Evolutionary conservation across 441 rosid genomes (phyloP), one percentile per base, ranked within the genome.

Genomic region (Populus hybrid): DNA sequence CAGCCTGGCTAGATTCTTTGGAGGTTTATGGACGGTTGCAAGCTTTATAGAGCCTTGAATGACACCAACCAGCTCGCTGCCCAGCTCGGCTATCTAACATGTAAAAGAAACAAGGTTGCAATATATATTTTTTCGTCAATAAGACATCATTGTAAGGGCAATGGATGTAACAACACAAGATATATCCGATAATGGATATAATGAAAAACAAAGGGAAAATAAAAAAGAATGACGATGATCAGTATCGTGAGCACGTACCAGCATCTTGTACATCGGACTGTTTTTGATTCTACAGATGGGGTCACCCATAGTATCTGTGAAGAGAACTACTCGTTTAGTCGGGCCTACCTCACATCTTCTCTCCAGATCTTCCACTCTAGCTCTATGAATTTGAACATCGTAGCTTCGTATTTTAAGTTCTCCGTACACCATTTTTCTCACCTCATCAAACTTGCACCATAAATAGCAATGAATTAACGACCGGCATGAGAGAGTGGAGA

Each of bases 251-350:
- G 74, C 21, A 26, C 63, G 30, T 88, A 93, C 98, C 87, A 93
- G 91, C 96, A 93, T 93, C 69, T 73, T 86, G 86, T 77, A 88
- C 74, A 87, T 36, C 57, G 93, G 98, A 80, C 88, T 87, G 74
- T 91, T 89, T 78, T 96, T 77, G 84, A 93, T 91, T 81, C 98
- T 86, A 82, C 96, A 91, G 26, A 89, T 87, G 84, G 98, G 98
- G 89, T 93, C 98, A 69, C 98, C 98, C 86, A 93, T 67, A 68
- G 88, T 87, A 79, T 93, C 95, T 10, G 91, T 89, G 85, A 78
- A 88, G 85, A 91, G 90, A 79, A 85, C 85, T 8, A 84, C 88
- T 81, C 86, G 78, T 36, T 85, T 81, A 66, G 84, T 77, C 40
- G 91, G 90, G 42, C 92, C 93, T 84, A 90, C 93, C 87, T 89